Base-by-base conservation (phyloP, 164 flowering plant genomes). In the grape (Vitis vinifera) region DNA sequence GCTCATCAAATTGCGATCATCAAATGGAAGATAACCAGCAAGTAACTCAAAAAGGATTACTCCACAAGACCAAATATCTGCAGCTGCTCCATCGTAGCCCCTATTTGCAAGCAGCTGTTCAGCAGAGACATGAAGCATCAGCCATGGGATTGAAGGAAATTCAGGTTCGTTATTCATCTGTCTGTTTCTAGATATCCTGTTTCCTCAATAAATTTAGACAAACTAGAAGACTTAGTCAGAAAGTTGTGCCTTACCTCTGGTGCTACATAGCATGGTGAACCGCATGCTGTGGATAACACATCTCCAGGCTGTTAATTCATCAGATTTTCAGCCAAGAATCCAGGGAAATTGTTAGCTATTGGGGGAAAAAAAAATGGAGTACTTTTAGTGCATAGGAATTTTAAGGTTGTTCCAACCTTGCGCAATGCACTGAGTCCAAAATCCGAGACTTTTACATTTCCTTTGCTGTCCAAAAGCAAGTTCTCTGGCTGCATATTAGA, bases 51-150 rank as follows among this genome's bases (percentile, higher is more conserved):
- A 91, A 29, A 91, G 86, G 66, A 91, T 82, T 23, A 91, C 92
- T 60, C 97, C 97, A 72, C 97, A 89, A 14, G 97, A 84, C 92
- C 93, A 91, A 75, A 86, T 72, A 81, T 91, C 93, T 57, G 86
- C 88, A 9, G 87, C 81, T 37, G 89, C 81, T 65, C 97, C 97
- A 15, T 85, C 86, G 51, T 91, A 89, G 49, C 74, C 75, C 73
- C 73, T 84, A 62, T 72, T 75, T 57, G 76, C 63, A 52, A 91
- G 73, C 50, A 91, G 78, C 97, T 91, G 79, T 70, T 19, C 44
- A 51, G 15, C 44, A 67, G 56, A 64, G 15, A 13, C n/a, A 50
- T 52, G 53, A 57, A 27, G 11, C 8, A 52, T 51, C 65, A 67
- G 23, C 49, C 50, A 50, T 58, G 29, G 66, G 29, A 59, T 44